Percentiles rank a stretch among this genome's conserved stretches.
Conservation (phyloP, 805 yeast species). For the Candida orba region DNA sequence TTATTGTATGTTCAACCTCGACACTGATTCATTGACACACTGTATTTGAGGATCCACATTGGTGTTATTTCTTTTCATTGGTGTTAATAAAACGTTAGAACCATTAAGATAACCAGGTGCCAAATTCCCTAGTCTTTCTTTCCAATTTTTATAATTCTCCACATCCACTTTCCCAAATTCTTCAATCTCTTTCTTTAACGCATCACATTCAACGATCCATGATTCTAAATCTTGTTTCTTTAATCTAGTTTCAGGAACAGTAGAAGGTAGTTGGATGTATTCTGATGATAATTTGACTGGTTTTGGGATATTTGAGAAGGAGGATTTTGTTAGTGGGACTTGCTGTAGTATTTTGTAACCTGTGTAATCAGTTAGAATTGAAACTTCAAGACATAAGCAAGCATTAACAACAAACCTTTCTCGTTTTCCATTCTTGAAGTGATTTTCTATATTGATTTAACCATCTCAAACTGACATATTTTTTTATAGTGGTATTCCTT, state of each 20-base stretch:
- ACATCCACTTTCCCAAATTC: conserved; percentile 21
- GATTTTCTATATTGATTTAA: too few species aligned
- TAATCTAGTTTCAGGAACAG: conserved; percentile 27
- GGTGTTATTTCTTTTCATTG: too few species aligned
- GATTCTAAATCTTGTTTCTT: conserved; percentile 24
- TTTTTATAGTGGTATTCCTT: not conserved
- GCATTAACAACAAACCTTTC: conserved; percentile 1
- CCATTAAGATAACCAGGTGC: conserved; percentile 39
- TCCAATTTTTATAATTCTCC: conserved; percentile 28
- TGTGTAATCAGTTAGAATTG: not conserved
- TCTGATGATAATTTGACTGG: conserved; percentile 46
- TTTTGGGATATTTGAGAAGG: conserved; percentile 44
- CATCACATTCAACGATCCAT: conserved; percentile 27
- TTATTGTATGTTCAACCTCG: conserved; percentile 5
- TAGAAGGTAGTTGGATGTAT: conserved; percentile 32
- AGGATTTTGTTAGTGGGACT: conserved; percentile 50
- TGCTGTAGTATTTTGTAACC: conserved; percentile 46
- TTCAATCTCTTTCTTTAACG: conserved; percentile 22
- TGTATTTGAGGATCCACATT: conserved; percentile 5
- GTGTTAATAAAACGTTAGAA: not conserved
- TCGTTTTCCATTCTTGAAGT: conserved; percentile 6
- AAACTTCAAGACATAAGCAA: not conserved
- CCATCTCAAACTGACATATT: not conserved
- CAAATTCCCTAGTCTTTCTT: conserved; percentile 19
- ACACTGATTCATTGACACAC: conserved; percentile 16